These are phyloP conservation scores for Saccharomycopsis sp. DNA, from an alignment of 805 yeast species.

Conservation along the genomic window DNA sequence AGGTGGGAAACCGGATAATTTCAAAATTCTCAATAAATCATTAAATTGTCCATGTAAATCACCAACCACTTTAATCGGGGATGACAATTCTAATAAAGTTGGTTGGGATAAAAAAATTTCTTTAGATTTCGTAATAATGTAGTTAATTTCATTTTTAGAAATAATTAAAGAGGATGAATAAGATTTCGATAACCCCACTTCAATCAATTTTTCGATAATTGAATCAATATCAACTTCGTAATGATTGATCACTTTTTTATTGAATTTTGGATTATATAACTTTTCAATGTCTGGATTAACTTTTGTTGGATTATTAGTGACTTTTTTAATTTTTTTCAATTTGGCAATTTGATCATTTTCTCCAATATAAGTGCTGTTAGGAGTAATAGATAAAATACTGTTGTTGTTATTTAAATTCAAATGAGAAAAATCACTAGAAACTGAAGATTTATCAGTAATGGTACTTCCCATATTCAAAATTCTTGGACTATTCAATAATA, in stretches of 20 bases:
- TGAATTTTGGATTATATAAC: constrained; percentile 17
- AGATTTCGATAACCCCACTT: constrained; percentile 14
- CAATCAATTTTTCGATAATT: constrained; percentile 16
- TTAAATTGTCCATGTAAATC: constrained; percentile 82
- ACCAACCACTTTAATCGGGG: constrained; percentile 81
- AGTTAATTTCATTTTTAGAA: constrained; percentile 14
- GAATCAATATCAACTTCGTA: constrained; percentile 17
- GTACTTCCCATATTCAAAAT: not conserved
- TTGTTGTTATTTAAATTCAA: too few species aligned
- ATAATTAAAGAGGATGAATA: constrained; percentile 11
- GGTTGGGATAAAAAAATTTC: constrained; percentile 57
- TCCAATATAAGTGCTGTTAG: constrained; percentile 5
- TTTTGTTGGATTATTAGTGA: not conserved
- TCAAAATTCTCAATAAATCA: constrained; percentile 65
- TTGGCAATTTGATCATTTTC: not conserved
- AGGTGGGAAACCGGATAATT: constrained; percentile 83
- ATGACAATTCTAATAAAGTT: constrained; percentile 49
- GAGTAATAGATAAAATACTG: constrained; percentile 8
- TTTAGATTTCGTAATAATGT: constrained; percentile 27
- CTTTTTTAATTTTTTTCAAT: not conserved
- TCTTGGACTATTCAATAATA: not conserved
- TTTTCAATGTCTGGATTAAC: constrained; percentile 12
- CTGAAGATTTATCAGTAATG: constrained; percentile 4
- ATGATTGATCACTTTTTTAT: constrained; percentile 16
- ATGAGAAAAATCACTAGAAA: constrained; percentile 10